Evolutionary conservation across 108 stramenopile species (phyloP), one percentile per base, ranked within the genome.

Genomic region (Discostella pseudostelligera): DNA sequence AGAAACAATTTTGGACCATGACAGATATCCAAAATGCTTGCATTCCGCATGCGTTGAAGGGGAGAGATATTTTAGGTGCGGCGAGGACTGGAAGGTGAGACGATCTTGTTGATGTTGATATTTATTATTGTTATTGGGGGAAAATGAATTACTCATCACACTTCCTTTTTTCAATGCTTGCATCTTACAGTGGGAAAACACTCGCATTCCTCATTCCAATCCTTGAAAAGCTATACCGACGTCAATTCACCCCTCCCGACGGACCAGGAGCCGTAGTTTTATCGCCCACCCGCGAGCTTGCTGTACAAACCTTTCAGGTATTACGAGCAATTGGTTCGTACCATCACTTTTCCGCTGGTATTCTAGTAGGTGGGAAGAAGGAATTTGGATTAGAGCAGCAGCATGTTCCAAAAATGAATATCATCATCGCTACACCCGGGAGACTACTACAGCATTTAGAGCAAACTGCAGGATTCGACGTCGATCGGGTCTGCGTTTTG

Each of bases 281-380:
- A 51, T 88, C 92, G 7, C 99, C 99, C 0, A 99, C 99, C 39
- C 82, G 99, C n/a, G 99, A 99, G 74, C 73, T 99, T n/a, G 98
- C 97, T n/a, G 83, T 97, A 22, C 99, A 99, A 69, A 98, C 95
- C 37, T 98, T 97, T 70, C 92, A 97, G 50, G 97, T 98, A 3
- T 80, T 99, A 24, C 81, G 92, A 2, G 59, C 65, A 46, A 83
- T 97, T 26, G 97, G 97, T 7, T 83, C 84, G 40, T 71, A 78
- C 59, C 99, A 99, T 66, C 45, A 76, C 65, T 88, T 98, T 50
- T 87, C 97, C 5, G 96, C 96, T 25, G 99, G 97, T 17, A 68
- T 99, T 47, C 57, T 99, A 29, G 96, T 95, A 20, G 99, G 99
- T 32, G 99, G 99, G 7, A 96, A 94, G 50, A 95, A 94, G 47